Base-by-base conservation (phyloP, 768 basidiomycete genomes). In the Lanmaoa pseudosensibilis region DNA sequence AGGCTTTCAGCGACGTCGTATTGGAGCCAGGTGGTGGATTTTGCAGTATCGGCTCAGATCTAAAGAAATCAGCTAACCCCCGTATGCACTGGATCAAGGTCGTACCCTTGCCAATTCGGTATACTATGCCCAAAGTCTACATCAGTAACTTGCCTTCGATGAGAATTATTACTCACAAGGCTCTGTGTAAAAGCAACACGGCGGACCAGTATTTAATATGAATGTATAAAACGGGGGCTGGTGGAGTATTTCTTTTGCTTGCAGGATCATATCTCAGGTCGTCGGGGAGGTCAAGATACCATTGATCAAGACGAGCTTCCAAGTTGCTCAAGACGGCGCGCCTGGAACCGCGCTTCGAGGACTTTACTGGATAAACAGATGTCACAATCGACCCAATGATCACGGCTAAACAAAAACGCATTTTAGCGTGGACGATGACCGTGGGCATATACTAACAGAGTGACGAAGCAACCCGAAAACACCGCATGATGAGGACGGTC, bases 201-300 rank as follows among this genome's bases (percentile, higher is more conserved):
- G 87, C 79, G 8, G 82, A 83, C 83, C 88, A 89, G 67, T 92
- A 92, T 59, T 88, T 79, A 54, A 89, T 78, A 61, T 92, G 87
- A 40, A 92, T 73, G 45, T 83, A 78, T 32, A 91, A 68, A 25
- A 91, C 78, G 51, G 86, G 83, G 2, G 90, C 86, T 5, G 85
- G 79, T 10, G 87, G 86, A 11, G 75, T 68, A 10, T 69, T 73
- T 46, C 81, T 75, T 62, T 81, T 80, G 60, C 78, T 83, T 13
- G 80, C 73, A 36, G 81, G 72, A 58, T 87, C 84, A 63, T 81
- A 87, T 45, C 79, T 78, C 25, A 92, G 76, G 50, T 77, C 71
- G 34, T 87, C 83, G 0, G 89, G 86, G 21, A 92, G 77, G 25
- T 80, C 77, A 46, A 87, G 77, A 60, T 83, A 86, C 89, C 90